Percentiles rank a stretch among this genome's conserved stretches.
Evolutionary conservation across 192 early-diverging fungal species (phyloP).

Genomic region (Dissophora globulifera): DNA sequence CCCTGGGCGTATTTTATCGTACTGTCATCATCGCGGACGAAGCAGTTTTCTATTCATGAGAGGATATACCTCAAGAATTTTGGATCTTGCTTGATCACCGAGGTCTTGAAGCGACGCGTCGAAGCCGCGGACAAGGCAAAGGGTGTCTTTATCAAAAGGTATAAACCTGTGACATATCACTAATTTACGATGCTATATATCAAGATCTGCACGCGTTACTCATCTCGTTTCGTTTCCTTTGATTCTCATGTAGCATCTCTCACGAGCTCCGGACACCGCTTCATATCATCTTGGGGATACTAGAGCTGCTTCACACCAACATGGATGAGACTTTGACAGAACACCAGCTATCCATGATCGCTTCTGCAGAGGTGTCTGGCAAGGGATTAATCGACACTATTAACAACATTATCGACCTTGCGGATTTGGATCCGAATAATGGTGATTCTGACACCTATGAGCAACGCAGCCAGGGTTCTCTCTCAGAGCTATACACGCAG

Average conservation of each 20-base stretch:
- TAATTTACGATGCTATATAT: not conserved
- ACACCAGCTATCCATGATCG: constrained; percentile 43
- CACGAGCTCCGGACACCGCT: constrained; percentile 66
- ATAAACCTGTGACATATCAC: not conserved
- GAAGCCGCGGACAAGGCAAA: constrained; percentile 62
- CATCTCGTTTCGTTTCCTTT: not conserved
- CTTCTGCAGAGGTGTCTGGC: constrained; percentile 51
- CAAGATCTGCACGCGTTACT: not conserved
- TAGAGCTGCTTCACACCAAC: constrained; percentile 53
- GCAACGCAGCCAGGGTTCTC: not conserved
- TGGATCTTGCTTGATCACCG: constrained; percentile 56
- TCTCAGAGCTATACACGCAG: constrained; percentile 9
- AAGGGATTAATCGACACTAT: constrained; percentile 38
- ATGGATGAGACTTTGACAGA: constrained; percentile 13
- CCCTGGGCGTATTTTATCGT: constrained; percentile 49
- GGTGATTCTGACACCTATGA: not conserved
- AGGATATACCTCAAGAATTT: constrained; percentile 60
- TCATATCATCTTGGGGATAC: constrained; percentile 61
- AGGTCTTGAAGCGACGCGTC: constrained; percentile 54
- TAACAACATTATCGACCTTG: constrained; percentile 37
- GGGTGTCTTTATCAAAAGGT: constrained; percentile 57
- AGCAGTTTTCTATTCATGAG: constrained; percentile 57
- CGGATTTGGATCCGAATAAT: constrained; percentile 33
- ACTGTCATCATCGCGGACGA: constrained; percentile 23
- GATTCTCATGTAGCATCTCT: constrained; percentile 43